Evolutionary conservation across 176 grass and related monocot genomes (phyloP), one percentile per base, ranked within the genome.

Genomic region (Avena insularis): DNA sequence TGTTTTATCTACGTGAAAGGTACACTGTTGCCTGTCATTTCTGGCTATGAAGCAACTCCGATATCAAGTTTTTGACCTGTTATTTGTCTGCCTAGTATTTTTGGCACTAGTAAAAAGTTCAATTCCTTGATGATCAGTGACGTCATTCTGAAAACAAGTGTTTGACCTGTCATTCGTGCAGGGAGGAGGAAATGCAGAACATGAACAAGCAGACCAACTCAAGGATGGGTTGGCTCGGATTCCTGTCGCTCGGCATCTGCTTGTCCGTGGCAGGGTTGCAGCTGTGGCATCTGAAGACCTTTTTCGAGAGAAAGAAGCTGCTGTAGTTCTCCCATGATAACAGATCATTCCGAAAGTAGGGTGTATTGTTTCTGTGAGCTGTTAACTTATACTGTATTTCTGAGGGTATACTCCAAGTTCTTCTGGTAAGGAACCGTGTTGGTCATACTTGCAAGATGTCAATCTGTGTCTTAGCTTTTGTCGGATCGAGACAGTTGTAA

Each of bases 241-340:
- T 98, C 75, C 89, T 98, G 35, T 96, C 96, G 11, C 93, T 98
- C 0, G 79, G 83, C 25, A 33, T 98, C 84, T 96, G 96, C 64
- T 77, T 96, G 8, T 98, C 96, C 0, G 92, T 98, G 21, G 93
- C 93, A 2, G 93, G 96, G 78, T 29, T 98, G 75, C 96, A 98
- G 74, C 71, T 98, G 64, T 98, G 96, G 96, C 92, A 98, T 58
- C 79, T 98, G 31, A 98, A 98, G 82, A 95, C 92, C 63, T 98
- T 96, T 86, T 98, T 98, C 17, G 96, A 98, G 92, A 94, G 96
- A 77, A 98, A 98, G 92, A 98, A 98, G 87, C 85, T 98, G 66
- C 89, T 98, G 72, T 98, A 92, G 82, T 77, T 78, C 6, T 48
- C 47, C 48, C 57, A 38, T 62, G 53, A 9, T 83, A 5, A 33